Conservation (phyloP, 2,329 filamentous ascomycete genomes). For the Periglandula ipomoeae region DNA sequence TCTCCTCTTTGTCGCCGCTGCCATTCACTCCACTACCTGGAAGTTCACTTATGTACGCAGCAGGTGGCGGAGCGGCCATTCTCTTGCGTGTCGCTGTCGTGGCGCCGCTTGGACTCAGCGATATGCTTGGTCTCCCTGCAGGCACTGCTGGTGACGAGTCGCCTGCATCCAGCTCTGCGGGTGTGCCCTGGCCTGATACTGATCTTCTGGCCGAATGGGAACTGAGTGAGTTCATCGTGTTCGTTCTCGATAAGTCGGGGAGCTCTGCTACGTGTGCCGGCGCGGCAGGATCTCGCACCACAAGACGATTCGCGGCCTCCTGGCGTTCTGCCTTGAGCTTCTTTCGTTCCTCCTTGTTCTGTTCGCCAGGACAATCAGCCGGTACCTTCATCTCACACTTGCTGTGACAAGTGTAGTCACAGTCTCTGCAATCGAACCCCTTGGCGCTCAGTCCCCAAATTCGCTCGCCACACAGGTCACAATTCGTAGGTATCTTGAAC, state of each 20-base stretch:
- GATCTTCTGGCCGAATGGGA: slow-evolving; percentile 70
- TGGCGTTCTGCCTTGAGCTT: slow-evolving; percentile 83
- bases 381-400: slow-evolving; percentile 99
- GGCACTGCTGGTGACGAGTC: slow-evolving; percentile 14
- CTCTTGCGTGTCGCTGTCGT: slow-evolving; percentile 43
- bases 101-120: slow-evolving; percentile 18
- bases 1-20: slow-evolving; percentile 28
- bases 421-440: slow-evolving; percentile 91
- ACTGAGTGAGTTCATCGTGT: slow-evolving; percentile 84
- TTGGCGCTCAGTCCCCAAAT: slow-evolving; percentile 97
- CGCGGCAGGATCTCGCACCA: slow-evolving; percentile 35
- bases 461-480: slow-evolving; percentile 89
- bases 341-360: slow-evolving; percentile 91
- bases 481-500: slow-evolving; percentile 98
- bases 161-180: slow-evolving; percentile 37
- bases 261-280: slow-evolving; percentile 46
- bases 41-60: slow-evolving; percentile 65
- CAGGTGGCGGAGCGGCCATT: slow-evolving; percentile 78
- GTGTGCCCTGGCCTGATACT: slow-evolving; percentile 36
- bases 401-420: slow-evolving; percentile 95
- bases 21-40: slow-evolving; percentile 43
- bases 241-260: slow-evolving; percentile 63
- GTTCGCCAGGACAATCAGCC: slow-evolving; percentile 87
- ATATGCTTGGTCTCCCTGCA: slow-evolving; percentile 17
- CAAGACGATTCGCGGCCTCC: slow-evolving; percentile 58